Evolutionary conservation across 352 stramenopile species (phyloP).

Genomic region (Globisporangium acanthophoron): DNA sequence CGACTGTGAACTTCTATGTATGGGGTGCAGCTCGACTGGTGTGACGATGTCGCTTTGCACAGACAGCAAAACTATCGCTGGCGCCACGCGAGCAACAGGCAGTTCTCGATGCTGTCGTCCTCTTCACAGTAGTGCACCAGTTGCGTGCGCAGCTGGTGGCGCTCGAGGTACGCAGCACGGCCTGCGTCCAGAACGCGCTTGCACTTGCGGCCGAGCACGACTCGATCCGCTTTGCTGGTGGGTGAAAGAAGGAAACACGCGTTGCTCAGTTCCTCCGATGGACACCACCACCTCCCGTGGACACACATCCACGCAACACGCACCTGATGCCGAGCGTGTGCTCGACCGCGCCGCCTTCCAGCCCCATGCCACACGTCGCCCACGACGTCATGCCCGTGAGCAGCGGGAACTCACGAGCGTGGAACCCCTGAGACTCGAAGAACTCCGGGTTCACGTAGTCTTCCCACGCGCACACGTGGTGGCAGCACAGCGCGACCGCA

Average conservation of each 20-base stretch:
- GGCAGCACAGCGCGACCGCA: constrained; percentile 72
- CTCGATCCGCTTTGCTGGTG: constrained; percentile 49
- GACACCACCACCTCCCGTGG: not conserved
- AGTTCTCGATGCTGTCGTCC: constrained; percentile 76
- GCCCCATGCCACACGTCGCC: constrained; percentile 71
- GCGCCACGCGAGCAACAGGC: constrained; percentile 63
- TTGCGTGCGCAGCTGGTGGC: constrained; percentile 47
- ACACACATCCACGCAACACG: not conserved
- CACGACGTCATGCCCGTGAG: constrained; percentile 71
- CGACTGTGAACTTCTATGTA: too few species aligned
- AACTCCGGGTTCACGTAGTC: constrained; percentile 72
- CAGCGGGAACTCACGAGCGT: constrained; percentile 48
- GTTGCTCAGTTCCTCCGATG: constrained; percentile 6
- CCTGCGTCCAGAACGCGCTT: constrained; percentile 76
- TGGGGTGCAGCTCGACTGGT: not conserved
- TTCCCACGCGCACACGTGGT: constrained; percentile 67
- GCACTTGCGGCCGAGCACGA: constrained; percentile 57
- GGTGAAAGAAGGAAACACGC: not conserved
- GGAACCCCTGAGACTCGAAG: constrained; percentile 51
- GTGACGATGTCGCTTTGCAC: not conserved
- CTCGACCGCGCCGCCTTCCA: constrained; percentile 58
- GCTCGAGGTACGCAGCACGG: constrained; percentile 46
- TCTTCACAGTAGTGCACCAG: constrained; percentile 79
- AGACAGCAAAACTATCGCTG: not conserved
- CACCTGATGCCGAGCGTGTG: constrained; percentile 69